Evolutionary conservation across 2,329 filamentous ascomycete species (phyloP), one percentile per base, ranked within the genome.

Genomic region (Grosmannia huntii): DNA sequence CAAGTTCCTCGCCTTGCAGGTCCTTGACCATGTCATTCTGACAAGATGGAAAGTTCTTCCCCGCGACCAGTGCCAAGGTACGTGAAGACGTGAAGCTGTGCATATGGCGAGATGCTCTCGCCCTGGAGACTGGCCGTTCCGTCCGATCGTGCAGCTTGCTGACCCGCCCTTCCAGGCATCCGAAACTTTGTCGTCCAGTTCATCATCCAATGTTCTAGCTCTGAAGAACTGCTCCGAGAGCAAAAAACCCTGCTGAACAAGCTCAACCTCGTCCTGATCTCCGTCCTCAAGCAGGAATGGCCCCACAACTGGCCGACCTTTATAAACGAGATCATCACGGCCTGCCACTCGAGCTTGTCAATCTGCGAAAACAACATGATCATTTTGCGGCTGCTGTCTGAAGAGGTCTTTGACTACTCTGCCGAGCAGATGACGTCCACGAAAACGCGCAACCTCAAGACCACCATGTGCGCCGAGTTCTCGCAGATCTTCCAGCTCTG

Each of bases 331-430:
- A 99, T 99, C 73, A 90, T 99, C 66, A 87, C 90, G 25, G 92
- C 94, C 58, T 97, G 91, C 74, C 91, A 95, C 71, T 92, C 89
- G 65, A 96, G 88, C 73, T 78, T 99, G 57, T 94, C 92, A 44
- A 95, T 99, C 66, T 99, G 95, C 81, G 94, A 99, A 76, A 99
- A 99, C 78, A 99, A 99, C 79, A 99, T 99, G 94, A 90, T 89
- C 63, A 97, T 99, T 66, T 82, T 99, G 65, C 86, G 94, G 60
- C 77, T 99, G 66, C 81, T 99, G 52, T 99, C 94, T 7, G 94
- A 99, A 72, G 94, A 99, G 72, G 92, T 99, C 44, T 99, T 99
- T 69, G 94, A 99, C 76, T 99, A 95, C 73, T 99, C 94, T 1
- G 90, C 92, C 63, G 94, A 99, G 69, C 90, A 96, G 71, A 96